Evolutionary conservation across 768 basidiomycete genomes (phyloP).

Genomic region (Boletus reticuloceps): DNA sequence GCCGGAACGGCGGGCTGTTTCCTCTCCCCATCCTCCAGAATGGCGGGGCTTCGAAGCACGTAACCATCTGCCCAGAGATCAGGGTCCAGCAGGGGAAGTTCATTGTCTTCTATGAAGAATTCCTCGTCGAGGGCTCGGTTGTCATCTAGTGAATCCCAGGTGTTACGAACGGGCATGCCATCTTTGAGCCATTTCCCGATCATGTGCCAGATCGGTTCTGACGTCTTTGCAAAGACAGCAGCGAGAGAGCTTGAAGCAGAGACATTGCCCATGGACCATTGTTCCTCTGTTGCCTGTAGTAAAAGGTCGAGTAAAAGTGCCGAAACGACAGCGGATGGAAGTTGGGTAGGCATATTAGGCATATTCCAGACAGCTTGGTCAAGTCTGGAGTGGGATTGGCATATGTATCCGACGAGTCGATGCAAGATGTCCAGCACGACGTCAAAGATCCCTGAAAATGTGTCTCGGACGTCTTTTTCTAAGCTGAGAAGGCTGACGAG

Average conservation of each 20-base stretch:
- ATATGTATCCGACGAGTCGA: conserved; percentile 29
- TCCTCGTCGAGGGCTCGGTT: conserved; percentile 54
- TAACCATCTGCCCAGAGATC: conserved; percentile 83
- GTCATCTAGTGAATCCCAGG: conserved; percentile 24
- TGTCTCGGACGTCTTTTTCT: conserved; percentile 55
- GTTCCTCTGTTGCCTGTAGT: conserved; percentile 53
- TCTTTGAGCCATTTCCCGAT: conserved; percentile 68
- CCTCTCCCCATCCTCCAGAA: conserved; percentile 25
- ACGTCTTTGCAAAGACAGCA: conserved; percentile 57
- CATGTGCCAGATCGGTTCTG: conserved; percentile 75
- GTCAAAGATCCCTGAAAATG: conserved; percentile 56
- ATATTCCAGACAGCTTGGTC: conserved; percentile 40
- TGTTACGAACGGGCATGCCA: conserved; percentile 58
- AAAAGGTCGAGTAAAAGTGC: conserved; percentile 63
- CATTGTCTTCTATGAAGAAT: conserved; percentile 78
- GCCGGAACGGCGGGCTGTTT: conserved; percentile 43
- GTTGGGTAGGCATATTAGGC: conserved; percentile 36
- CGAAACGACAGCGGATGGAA: conserved; percentile 52
- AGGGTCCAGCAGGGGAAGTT: conserved; percentile 59
- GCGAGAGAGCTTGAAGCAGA: conserved; percentile 56
- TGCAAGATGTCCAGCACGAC: conserved; percentile 52
- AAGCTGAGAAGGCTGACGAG: conserved; percentile 66
- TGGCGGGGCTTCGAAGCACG: conserved; percentile 44
- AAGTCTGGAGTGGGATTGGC: conserved; percentile 26
- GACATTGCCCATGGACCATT: conserved; percentile 55